Base-by-base conservation (phyloP, 352 stramenopile genomes). In the Hyaloperonospora brassicae region DNA sequence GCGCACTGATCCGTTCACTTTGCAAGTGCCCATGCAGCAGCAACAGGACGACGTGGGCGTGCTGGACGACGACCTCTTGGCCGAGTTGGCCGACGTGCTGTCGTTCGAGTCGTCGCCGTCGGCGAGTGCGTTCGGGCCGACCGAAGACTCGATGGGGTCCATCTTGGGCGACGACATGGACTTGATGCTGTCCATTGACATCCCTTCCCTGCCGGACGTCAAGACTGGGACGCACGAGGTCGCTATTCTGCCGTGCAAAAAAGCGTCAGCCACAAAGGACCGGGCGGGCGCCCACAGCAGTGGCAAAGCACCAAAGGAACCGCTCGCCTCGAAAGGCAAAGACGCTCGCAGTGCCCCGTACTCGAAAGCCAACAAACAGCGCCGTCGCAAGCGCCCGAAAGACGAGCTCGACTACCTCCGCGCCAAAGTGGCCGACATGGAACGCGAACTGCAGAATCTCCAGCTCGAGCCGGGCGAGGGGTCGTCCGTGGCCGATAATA, bases 361-460 rank as follows among this genome's bases (percentile, higher is more conserved):
- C n/a, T n/a, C n/a, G n/a, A n/a, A n/a, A n/a, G n/a, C n/a, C n/a
- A n/a, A n/a, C n/a, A n/a, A n/a, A n/a, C 50, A 66, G 1, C 59
- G 59, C n/a, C 62, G 62, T 30, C 59, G 66, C 23, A 72, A 70
- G 23, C 59, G 60, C 1, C 67, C 64, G 25, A 76, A 72, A 55
- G 63, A 76, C 31, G 60, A 76, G 44, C 57, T 76, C 0, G 61
- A 70, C 36, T 76, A 72, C 34, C 52, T 76, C 7, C 60, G 63
- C 10, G 64, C 52, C 23, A 64, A 63, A 24, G 67, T 76, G 30
- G 39, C 43, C 1, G 63, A 72, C 25, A 66, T 76, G 60, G 59
- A 76, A 44, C 42, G 64, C 6, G 41, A 76, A 21, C 42, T 72
- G n/a, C 43, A 41, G 10, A 41, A 39, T 5, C 30, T 72, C 23